Evolutionary conservation across 1,139 yeast genomes (phyloP).

Genomic region (Pichia sp.): DNA sequence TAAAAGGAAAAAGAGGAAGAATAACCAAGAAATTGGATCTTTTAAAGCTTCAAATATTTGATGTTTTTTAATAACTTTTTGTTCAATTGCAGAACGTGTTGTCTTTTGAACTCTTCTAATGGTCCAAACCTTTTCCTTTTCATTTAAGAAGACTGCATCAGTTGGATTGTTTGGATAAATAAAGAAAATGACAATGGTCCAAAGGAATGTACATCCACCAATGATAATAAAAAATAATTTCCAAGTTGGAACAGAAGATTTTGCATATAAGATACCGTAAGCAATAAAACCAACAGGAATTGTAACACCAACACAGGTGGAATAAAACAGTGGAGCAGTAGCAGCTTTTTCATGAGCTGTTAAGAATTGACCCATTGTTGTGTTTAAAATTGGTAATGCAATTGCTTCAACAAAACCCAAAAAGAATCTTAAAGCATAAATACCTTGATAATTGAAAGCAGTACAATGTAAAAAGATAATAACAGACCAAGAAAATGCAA

Average conservation of each 20-base stretch:
- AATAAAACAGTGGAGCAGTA: slow-evolving; percentile 33
- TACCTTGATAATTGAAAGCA: slow-evolving; percentile 30
- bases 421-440: slow-evolving; percentile 31
- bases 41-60: slow-evolving; percentile 35
- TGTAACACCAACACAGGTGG: slow-evolving; percentile 32
- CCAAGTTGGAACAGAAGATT: slow-evolving; percentile 27
- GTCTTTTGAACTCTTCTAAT: slow-evolving; percentile 32
- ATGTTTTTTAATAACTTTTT: slow-evolving; percentile 31
- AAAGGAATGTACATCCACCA: slow-evolving; percentile 32
- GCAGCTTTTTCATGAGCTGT: slow-evolving; percentile 32
- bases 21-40: slow-evolving; percentile 38
- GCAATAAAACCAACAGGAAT: slow-evolving; percentile 36
- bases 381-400: slow-evolving; percentile 33
- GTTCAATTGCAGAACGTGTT: slow-evolving; percentile 35
- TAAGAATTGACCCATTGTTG: slow-evolving; percentile 33
- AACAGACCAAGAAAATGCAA: slow-evolving; percentile 30
- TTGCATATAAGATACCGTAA: slow-evolving; percentile 32
- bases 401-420: slow-evolving; percentile 33
- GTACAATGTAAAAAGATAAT: slow-evolving; percentile 31
- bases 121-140: slow-evolving; percentile 33
- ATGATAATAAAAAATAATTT: slow-evolving; percentile 33
- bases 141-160: slow-evolving; percentile 29
- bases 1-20: slow-evolving; percentile 31
- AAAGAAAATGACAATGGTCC: slow-evolving; percentile 28
- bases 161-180: slow-evolving; percentile 36